Percentiles rank a stretch among this genome's conserved stretches.
Evolutionary conservation across 768 basidiomycete genomes (phyloP).

Genomic region (Hygrophoropsis aurantiaca): DNA sequence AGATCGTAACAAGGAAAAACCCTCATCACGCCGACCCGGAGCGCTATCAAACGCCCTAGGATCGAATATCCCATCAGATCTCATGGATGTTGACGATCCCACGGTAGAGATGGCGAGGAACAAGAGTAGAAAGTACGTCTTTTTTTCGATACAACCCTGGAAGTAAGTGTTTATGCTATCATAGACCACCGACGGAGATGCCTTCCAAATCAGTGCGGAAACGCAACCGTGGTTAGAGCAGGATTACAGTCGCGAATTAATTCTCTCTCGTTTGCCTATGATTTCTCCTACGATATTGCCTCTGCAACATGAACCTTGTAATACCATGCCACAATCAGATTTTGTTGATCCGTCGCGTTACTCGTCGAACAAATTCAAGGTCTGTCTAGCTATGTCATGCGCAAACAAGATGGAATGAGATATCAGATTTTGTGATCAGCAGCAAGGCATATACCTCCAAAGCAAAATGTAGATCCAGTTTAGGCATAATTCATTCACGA

Average conservation of each 20-base stretch:
- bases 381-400: too few species aligned
- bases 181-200: background rate
- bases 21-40: constrained; percentile 29
- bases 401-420: too few species aligned
- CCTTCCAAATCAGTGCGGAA: background rate
- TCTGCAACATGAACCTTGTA: background rate
- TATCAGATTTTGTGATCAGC: too few species aligned
- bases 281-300: background rate
- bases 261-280: background rate
- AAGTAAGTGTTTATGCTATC: background rate
- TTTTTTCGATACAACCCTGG: background rate
- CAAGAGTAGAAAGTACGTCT: constrained; percentile 63
- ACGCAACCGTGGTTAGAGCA: background rate
- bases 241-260: too few species aligned
- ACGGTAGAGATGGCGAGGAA: constrained; percentile 40
- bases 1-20: constrained; percentile 62
- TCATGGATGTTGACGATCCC: constrained; percentile 71
- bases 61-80: constrained; percentile 25
- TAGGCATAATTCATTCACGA: too few species aligned
- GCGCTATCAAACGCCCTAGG: constrained; percentile 12
- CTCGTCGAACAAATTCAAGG: too few species aligned
- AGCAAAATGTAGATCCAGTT: too few species aligned
- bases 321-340: too few species aligned
- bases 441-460: too few species aligned
- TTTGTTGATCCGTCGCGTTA: too few species aligned